Conservation (phyloP, 352 stramenopile genomes). For the Phytophthora pinifolia region DNA sequence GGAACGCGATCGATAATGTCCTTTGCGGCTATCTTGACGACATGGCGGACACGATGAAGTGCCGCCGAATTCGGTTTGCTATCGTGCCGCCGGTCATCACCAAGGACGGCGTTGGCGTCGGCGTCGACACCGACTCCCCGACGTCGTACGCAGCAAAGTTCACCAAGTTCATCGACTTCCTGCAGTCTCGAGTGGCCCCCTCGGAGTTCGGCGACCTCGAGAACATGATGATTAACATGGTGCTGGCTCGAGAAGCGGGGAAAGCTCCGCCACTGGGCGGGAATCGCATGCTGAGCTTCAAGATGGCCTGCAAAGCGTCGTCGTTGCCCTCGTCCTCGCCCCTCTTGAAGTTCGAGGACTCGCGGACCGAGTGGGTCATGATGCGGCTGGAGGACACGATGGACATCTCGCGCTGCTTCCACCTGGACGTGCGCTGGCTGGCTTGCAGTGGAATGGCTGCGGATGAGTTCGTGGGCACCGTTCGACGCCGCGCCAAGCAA, state of each 20-base stretch:
- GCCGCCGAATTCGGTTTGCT: constrained; percentile 66
- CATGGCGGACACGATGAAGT: constrained; percentile 75
- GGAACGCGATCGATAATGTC: constrained; percentile 76
- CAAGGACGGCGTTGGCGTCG: constrained; percentile 2
- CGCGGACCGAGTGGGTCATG: constrained; percentile 74
- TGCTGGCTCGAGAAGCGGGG: constrained; percentile 12
- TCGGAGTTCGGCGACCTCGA: constrained; percentile 53
- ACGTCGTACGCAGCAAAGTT: constrained; percentile 50
- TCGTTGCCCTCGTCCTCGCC: constrained; percentile 22
- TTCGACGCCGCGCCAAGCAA: constrained; percentile 71
- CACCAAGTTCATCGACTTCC: constrained; percentile 63
- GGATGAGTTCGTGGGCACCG: constrained; percentile 70
- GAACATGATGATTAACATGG: constrained; percentile 46
- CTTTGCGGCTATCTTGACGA: constrained; percentile 76
- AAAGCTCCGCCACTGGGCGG: constrained; percentile 12
- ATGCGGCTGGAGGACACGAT: constrained; percentile 66
- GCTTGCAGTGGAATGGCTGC: constrained; percentile 75
- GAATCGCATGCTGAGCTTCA: constrained; percentile 49
- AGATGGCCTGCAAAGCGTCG: constrained; percentile 38
- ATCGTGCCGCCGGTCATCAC: constrained; percentile 44
- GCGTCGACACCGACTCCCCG: constrained; percentile 8
- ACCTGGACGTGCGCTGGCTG: constrained; percentile 77
- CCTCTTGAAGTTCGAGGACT: constrained; percentile 35
- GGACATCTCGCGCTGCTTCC: constrained; percentile 55
- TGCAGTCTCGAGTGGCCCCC: constrained; percentile 55